A percentile compares a stretch with the other conserved stretches of the same genome.
Conservation (phyloP, 805 yeast species). For the Diddensiella santjacobensis region DNA sequence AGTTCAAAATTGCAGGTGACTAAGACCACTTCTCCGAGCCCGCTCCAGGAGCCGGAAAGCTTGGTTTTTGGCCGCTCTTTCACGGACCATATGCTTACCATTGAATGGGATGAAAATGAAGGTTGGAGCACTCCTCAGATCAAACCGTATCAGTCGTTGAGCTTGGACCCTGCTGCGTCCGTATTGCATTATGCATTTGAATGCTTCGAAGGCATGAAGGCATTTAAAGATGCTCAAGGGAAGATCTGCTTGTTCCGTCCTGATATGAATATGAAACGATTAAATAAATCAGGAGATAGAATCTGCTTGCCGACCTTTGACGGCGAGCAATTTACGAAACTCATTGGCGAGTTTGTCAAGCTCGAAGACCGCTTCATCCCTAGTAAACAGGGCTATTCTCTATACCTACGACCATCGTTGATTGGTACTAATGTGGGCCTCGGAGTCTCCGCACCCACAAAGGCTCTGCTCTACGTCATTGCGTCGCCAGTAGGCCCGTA, state of each 20-base stretch:
- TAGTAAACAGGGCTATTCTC: conserved; percentile 78
- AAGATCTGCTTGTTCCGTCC: conserved; percentile 83
- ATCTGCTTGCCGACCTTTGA: conserved; percentile 88
- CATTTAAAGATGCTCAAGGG: conserved; percentile 60
- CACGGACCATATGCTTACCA: conserved; percentile 83
- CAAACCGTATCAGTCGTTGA: conserved; percentile 73
- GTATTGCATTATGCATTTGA: conserved; percentile 95
- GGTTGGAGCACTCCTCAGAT: conserved; percentile 94
- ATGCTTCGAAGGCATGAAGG: conserved; percentile 94
- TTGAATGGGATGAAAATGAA: conserved; percentile 69
- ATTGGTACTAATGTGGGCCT: conserved; percentile 88
- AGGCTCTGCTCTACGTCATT: conserved; percentile 79
- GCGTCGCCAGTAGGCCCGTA: conserved; percentile 97
- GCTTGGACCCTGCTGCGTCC: conserved; percentile 80
- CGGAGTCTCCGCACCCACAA: conserved; percentile 81
- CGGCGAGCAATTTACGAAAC: conserved; percentile 66
- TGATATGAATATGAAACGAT: conserved; percentile 84
- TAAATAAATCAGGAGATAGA: conserved; percentile 85
- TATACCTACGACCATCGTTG: conserved; percentile 91
- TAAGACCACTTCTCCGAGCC: conserved; percentile 48
- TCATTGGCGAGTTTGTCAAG: conserved; percentile 70
- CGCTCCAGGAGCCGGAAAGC: conserved; percentile 54
- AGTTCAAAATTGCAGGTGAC: conserved; percentile 50
- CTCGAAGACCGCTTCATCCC: conserved; percentile 81
- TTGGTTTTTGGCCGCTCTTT: conserved; percentile 70